Percentiles rank a stretch among this genome's conserved stretches.
Evolutionary conservation across 176 grass and related monocot genomes (phyloP).

Genomic region (Zea mays): Zm-B73-REFERENCE-NAM-5.0 NC_050096.1:5772501-5773000

Average conservation of each 20-base stretch:
- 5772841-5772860: slow-evolving; percentile 38
- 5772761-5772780: slow-evolving; percentile 31
- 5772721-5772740: neutral
- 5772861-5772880: slow-evolving; percentile 42
- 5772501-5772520: slow-evolving; percentile 77
- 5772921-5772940: slow-evolving; percentile 38
- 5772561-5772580: slow-evolving; percentile 56
- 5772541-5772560: slow-evolving; percentile 56
- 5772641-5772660: slow-evolving; percentile 60
- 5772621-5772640: slow-evolving; percentile 53
- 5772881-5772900: slow-evolving; percentile 39
- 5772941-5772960: slow-evolving; percentile 19
- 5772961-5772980: neutral
- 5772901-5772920: slow-evolving; percentile 35
- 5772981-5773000: neutral
- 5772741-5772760: neutral
- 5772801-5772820: slow-evolving; percentile 51
- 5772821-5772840: slow-evolving; percentile 55
- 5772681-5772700: slow-evolving; percentile 45
- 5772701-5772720: slow-evolving; percentile 39
- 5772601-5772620: slow-evolving; percentile 60
- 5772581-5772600: slow-evolving; percentile 55
- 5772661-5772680: slow-evolving; percentile 60
- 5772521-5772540: slow-evolving; percentile 82
- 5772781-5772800: slow-evolving; percentile 50